Conservation (phyloP, 495 filamentous ascomycete species). For the Aspergillus asperescens region DNA sequence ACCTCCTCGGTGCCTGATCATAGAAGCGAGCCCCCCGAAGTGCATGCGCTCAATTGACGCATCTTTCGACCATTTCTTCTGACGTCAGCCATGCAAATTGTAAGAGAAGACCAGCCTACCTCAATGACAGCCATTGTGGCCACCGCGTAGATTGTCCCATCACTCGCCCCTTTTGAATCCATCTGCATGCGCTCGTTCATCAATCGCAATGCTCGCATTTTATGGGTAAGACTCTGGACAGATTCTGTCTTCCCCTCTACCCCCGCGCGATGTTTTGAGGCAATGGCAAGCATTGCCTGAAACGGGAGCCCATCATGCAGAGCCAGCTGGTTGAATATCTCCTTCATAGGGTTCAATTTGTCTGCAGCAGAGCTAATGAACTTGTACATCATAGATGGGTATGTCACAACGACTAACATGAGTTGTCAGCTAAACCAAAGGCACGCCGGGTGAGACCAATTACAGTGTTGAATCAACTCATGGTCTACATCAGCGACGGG, state of each 20-base stretch:
- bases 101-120: constrained; percentile 11
- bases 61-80: constrained; percentile 31
- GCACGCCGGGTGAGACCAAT: background rate
- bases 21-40: constrained; percentile 23
- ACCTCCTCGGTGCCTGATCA: constrained; percentile 25
- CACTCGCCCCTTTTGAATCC: constrained; percentile 18
- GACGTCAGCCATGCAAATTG: constrained; percentile 9
- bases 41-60: constrained; percentile 29
- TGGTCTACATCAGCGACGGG: constrained; percentile 19
- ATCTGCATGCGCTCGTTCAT: constrained; percentile 27
- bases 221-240: constrained; percentile 28
- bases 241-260: constrained; percentile 26
- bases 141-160: constrained; percentile 27
- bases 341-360: constrained; percentile 23
- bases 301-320: constrained; percentile 25
- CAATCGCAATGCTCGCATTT: constrained; percentile 24
- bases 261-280: constrained; percentile 27
- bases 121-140: constrained; percentile 33
- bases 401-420: constrained; percentile 22
- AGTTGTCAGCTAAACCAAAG: constrained; percentile 11
- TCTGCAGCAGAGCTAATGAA: constrained; percentile 19
- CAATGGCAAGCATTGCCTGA: constrained; percentile 30
- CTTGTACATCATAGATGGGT: constrained; percentile 32
- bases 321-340: constrained; percentile 26
- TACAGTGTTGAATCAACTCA: constrained; percentile 29